phyloP scores from a whole-genome alignment of 2,329 filamentous ascomycete species.

The Beauveria sp. region DNA sequence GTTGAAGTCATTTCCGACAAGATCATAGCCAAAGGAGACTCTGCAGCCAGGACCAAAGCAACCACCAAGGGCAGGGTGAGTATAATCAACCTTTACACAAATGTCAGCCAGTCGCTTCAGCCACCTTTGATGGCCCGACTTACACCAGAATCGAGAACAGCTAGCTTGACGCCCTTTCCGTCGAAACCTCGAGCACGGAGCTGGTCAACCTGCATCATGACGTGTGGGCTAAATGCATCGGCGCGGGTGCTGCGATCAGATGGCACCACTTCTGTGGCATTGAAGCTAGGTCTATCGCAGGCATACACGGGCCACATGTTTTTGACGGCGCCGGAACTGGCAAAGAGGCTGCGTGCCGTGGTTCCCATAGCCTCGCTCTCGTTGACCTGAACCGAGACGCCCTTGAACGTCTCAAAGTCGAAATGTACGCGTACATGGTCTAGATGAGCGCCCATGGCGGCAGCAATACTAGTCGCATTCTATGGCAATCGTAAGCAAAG shows the following conservation, averaged over 20 bases:
- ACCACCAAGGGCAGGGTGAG: constrained; percentile 43
- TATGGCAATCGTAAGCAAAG: not conserved
- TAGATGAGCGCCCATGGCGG: not conserved
- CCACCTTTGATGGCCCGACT: not conserved
- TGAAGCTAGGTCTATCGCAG: not conserved
- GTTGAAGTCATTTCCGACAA: constrained; percentile 32
- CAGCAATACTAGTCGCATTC: not conserved
- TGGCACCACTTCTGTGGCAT: not conserved
- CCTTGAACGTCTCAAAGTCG: constrained; percentile 3
- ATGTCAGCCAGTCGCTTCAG: too few relatives aligned
- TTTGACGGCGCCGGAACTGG: not conserved
- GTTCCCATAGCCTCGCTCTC: not conserved
- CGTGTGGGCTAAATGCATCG: constrained; percentile 18
- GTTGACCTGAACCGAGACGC: not conserved
- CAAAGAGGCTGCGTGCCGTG: not conserved
- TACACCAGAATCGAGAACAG: constrained; percentile 23
- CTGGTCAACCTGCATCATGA: constrained; percentile 30
- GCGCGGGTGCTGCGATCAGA: not conserved
- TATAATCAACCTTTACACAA: constrained; percentile 34
- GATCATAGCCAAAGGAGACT: constrained; percentile 39
- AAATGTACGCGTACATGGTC: not conserved
- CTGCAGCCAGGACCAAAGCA: constrained; percentile 43
- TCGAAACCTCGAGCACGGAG: constrained; percentile 36
- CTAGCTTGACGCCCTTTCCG: constrained; percentile 37
- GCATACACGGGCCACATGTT: constrained; percentile 6